phyloP scores from a whole-genome alignment of 2,329 filamentous ascomycete genomes.

The Aspergillus proliferans region DNA sequence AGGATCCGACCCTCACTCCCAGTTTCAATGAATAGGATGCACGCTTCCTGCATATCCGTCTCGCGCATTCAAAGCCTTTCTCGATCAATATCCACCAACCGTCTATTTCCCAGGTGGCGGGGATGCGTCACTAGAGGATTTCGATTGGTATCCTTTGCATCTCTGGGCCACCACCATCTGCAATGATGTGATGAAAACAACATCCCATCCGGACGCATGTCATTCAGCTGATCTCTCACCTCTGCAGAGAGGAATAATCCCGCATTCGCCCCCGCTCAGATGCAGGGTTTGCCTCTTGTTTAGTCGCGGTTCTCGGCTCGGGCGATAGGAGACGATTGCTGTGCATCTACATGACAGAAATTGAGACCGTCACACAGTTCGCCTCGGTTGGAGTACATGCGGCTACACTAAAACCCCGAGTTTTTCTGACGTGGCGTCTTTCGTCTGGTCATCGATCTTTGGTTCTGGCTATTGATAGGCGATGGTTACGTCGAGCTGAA shows the following conservation, averaged over 20 bases:
- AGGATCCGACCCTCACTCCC: background rate
- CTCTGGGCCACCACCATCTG: conserved; percentile 8
- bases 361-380: conserved; percentile 27
- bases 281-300: conserved; percentile 29
- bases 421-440: conserved; percentile 36
- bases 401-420: conserved; percentile 33
- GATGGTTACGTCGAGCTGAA: conserved; percentile 2
- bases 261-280: conserved; percentile 32
- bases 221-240: conserved; percentile 38
- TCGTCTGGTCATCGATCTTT: conserved; percentile 26
- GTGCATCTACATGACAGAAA: conserved; percentile 27
- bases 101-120: conserved; percentile 24
- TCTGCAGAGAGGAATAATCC: conserved; percentile 36
- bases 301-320: conserved; percentile 17
- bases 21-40: background rate
- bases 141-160: conserved; percentile 24
- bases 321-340: conserved; percentile 28
- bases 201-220: conserved; percentile 19
- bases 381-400: conserved; percentile 30
- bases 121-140: conserved; percentile 24
- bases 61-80: conserved; percentile 22
- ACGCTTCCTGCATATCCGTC: conserved; percentile 10
- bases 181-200: conserved; percentile 16
- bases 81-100: conserved; percentile 21
- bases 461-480: conserved; percentile 7